These are phyloP conservation scores for Colletotrichum horii DNA, from an alignment of 2,329 filamentous ascomycete genomes.

Conservation along the genomic window DNA sequence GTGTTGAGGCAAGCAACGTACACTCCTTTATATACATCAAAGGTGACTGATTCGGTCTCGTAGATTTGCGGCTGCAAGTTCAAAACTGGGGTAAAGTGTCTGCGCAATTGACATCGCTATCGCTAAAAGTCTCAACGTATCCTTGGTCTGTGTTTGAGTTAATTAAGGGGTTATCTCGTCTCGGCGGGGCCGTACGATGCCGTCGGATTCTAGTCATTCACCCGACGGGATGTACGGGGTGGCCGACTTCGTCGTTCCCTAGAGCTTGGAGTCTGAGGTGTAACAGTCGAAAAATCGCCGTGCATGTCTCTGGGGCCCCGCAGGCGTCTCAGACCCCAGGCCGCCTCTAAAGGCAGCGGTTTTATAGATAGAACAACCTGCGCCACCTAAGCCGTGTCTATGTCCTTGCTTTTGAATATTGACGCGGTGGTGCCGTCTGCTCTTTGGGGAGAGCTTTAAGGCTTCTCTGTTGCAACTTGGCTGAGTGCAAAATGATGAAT, in stretches of 20 bases:
- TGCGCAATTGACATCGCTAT: background rate
- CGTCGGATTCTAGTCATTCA: background rate
- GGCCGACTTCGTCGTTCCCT: background rate
- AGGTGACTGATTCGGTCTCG: background rate
- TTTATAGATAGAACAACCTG: background rate
- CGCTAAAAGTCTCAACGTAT: background rate
- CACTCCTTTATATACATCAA: background rate
- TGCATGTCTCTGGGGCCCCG: background rate
- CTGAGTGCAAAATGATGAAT: background rate
- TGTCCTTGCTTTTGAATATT: background rate
- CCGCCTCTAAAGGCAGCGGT: background rate
- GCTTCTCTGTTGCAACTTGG: background rate
- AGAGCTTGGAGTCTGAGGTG: background rate
- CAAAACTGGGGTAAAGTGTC: background rate
- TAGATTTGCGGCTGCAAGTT: background rate
- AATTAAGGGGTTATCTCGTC: background rate
- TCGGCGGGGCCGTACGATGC: accelerated
- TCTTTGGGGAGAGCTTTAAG: accelerated
- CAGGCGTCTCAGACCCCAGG: background rate
- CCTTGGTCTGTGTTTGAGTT: background rate
- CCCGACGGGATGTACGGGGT: background rate
- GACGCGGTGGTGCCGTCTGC: accelerated
- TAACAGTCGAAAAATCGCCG: background rate
- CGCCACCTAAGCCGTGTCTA: background rate
- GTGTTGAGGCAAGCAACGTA: background rate